phyloP scores from a whole-genome alignment of 2,329 filamentous ascomycete species.

The Ophiobolus disseminans region DNA sequence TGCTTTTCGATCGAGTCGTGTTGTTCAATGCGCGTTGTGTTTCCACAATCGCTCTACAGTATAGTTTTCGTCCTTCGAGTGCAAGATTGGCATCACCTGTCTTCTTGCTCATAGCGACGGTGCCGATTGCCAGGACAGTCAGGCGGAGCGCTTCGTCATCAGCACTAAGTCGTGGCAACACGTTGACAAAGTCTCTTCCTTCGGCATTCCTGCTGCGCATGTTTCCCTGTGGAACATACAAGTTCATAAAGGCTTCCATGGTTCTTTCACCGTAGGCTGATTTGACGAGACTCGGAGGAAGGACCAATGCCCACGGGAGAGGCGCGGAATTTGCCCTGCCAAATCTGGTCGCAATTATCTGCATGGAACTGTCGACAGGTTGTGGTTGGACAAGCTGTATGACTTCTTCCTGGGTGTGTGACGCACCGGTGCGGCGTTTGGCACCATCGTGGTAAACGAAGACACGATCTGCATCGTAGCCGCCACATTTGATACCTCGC shows the following conservation, averaged over 20 bases:
- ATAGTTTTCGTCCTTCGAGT: constrained; percentile 30
- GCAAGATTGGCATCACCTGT: constrained; percentile 21
- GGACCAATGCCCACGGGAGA: constrained; percentile 6
- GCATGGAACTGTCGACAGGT: background rate
- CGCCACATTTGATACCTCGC: constrained; percentile 66
- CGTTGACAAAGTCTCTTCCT: constrained; percentile 18
- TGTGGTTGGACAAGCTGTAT: constrained; percentile 5
- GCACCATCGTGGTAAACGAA: constrained; percentile 57
- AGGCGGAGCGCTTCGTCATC: constrained; percentile 33
- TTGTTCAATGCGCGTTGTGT: constrained; percentile 28
- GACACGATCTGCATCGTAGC: constrained; percentile 68
- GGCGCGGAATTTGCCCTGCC: background rate
- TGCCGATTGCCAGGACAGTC: constrained; percentile 32
- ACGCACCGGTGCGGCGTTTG: constrained; percentile 1
- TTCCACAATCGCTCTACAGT: constrained; percentile 34
- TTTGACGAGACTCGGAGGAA: constrained; percentile 21
- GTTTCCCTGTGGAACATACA: constrained; percentile 26
- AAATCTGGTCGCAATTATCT: background rate
- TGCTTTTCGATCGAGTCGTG: constrained; percentile 19
- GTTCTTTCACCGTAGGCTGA: constrained; percentile 34
- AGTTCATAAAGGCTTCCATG: constrained; percentile 27
- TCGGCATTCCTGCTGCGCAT: constrained; percentile 9
- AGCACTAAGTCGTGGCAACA: constrained; percentile 26
- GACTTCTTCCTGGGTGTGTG: constrained; percentile 1
- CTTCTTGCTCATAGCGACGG: constrained; percentile 29